Evolutionary conservation across 2,329 filamentous ascomycete genomes (phyloP).

Genomic region (Colletotrichum nymphaeae): DNA sequence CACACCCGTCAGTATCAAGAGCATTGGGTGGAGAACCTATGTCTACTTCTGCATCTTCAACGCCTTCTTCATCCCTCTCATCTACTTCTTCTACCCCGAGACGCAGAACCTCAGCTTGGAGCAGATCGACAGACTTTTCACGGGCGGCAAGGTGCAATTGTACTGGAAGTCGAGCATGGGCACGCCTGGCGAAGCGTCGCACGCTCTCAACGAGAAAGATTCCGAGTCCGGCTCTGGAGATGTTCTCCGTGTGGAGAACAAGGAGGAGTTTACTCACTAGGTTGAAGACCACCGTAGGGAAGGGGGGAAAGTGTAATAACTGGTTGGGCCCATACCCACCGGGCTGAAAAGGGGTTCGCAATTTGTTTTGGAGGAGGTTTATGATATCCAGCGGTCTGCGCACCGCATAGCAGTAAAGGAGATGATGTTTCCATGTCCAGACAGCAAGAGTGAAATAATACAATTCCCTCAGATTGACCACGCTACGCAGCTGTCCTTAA

Average conservation of each 20-base stretch:
- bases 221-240: slow-evolving; percentile 27
- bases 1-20: slow-evolving; percentile 49
- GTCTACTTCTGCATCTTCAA: slow-evolving; percentile 52
- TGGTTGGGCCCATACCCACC: not conserved
- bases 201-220: slow-evolving; percentile 17
- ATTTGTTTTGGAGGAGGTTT: not conserved
- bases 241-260: slow-evolving; percentile 32
- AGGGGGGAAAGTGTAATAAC: not conserved
- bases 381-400: not conserved
- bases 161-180: slow-evolving; percentile 48
- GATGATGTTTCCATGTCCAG: no score
- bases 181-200: slow-evolving; percentile 40
- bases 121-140: slow-evolving; percentile 57
- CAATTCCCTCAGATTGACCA: not conserved
- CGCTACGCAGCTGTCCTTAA: slow-evolving; percentile 45
- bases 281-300: not conserved
- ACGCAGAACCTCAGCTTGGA: slow-evolving; percentile 60
- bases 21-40: slow-evolving; percentile 52
- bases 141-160: slow-evolving; percentile 44
- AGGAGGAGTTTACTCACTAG: not conserved
- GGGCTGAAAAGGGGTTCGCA: not conserved
- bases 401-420: not conserved
- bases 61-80: slow-evolving; percentile 52
- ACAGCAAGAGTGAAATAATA: not conserved
- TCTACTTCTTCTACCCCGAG: slow-evolving; percentile 62